phyloP scores from a whole-genome alignment of 768 basidiomycete genomes.

The Collybia sordida region DNA sequence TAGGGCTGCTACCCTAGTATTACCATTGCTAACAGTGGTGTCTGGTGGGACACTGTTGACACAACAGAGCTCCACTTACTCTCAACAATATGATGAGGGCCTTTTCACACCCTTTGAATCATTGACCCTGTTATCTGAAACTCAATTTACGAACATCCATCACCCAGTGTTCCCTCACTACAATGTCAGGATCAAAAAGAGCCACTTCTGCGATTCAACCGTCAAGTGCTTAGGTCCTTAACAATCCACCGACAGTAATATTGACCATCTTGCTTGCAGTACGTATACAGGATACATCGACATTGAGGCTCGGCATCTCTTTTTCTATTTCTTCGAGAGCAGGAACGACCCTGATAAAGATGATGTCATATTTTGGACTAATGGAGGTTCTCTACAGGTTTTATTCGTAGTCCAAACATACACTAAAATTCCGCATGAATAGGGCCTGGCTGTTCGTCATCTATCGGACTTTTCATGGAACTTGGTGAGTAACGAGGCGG shows the following conservation, averaged over 20 bases:
- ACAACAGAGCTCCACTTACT: no score
- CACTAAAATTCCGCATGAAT: neutral
- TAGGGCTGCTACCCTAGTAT: no score
- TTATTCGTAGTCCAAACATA: neutral
- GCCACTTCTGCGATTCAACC: constrained; percentile 55
- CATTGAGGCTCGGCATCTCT: constrained; percentile 55
- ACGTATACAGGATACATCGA: constrained; percentile 1
- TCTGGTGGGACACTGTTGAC: no score
- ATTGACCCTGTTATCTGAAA: constrained; percentile 29
- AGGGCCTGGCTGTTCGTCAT: constrained; percentile 40
- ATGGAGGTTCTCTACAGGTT: constrained; percentile 32
- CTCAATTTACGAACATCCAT: constrained; percentile 33
- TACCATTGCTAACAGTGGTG: no score
- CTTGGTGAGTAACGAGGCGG: constrained; percentile 45
- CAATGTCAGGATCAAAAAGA: constrained; percentile 59
- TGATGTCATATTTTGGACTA: constrained; percentile 61
- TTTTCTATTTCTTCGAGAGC: constrained; percentile 81
- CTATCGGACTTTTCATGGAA: constrained; percentile 63
- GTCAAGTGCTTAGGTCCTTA: constrained; percentile 41
- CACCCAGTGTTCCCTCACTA: constrained; percentile 54
- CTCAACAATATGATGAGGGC: constrained; percentile 21
- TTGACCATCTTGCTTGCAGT: neutral
- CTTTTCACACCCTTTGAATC: constrained; percentile 34
- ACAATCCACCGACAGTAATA: neutral
- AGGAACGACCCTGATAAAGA: constrained; percentile 58